These are phyloP conservation scores for Myochromella boudieri DNA, from an alignment of 768 basidiomycete genomes.

Conservation along the genomic window DNA sequence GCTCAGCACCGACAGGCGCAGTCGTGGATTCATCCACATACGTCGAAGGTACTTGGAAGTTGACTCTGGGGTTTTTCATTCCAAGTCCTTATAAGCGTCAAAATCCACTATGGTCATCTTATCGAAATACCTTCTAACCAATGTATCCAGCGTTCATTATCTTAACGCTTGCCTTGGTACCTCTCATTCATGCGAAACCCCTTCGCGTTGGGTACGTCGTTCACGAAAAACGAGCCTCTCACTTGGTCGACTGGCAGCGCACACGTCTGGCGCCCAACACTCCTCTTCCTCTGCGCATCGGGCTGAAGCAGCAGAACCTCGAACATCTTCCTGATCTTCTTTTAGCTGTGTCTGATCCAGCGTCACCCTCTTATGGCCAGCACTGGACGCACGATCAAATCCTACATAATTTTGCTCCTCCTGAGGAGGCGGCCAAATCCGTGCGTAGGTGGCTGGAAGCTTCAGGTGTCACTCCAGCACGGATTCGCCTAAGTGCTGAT, in stretches of 20 bases:
- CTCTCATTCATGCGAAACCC: not conserved
- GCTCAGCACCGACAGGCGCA: no score
- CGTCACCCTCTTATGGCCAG: conserved; percentile 31
- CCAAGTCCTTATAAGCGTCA: no score
- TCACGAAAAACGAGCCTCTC: conserved; percentile 26
- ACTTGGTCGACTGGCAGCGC: conserved; percentile 4
- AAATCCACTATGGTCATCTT: no score
- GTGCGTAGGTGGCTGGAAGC: conserved; percentile 31
- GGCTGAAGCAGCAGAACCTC: conserved; percentile 33
- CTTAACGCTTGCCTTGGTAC: not conserved
- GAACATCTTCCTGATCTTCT: conserved; percentile 27
- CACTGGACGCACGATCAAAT: conserved; percentile 33
- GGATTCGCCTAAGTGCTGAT: conserved; percentile 23
- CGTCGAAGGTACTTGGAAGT: no score
- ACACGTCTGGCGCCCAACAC: not conserved
- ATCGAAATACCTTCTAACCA: no score
- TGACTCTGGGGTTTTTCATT: no score
- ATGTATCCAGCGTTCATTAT: no score
- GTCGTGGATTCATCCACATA: no score
- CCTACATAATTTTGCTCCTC: conserved; percentile 29
- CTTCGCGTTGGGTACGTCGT: conserved; percentile 13
- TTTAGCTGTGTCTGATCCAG: conserved; percentile 33
- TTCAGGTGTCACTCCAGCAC: conserved; percentile 21
- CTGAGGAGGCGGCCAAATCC: conserved; percentile 20
- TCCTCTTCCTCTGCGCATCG: conserved; percentile 31